These are phyloP conservation scores for Phytophthora fragariae DNA, from an alignment of 352 stramenopile species.

Conservation along the genomic window DNA sequence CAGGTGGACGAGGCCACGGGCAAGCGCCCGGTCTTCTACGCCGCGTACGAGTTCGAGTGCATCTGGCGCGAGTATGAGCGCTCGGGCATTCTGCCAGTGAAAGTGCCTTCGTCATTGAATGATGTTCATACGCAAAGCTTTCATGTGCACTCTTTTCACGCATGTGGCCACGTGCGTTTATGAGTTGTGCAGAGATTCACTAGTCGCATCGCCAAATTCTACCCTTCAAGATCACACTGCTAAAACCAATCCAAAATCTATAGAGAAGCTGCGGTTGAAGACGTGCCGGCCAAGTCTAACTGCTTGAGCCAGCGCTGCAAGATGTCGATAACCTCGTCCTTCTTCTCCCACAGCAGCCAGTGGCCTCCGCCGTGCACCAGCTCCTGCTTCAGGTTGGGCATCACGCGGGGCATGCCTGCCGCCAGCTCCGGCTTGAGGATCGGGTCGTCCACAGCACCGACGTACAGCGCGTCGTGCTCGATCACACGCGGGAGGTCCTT, in stretches of 20 bases:
- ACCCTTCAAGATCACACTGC: too few relatives aligned
- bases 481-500: slow-evolving; percentile 45
- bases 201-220: too few relatives aligned
- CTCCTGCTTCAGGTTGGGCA: slow-evolving; percentile 58
- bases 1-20: slow-evolving; percentile 68
- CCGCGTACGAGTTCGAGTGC: neutral
- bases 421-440: slow-evolving; percentile 64
- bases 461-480: slow-evolving; percentile 58
- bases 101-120: too few relatives aligned
- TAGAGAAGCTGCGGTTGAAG: slow-evolving; percentile 2
- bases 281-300: slow-evolving; percentile 16
- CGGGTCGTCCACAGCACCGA: slow-evolving; percentile 62
- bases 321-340: slow-evolving; percentile 48
- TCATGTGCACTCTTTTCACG: too few relatives aligned
- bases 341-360: slow-evolving; percentile 68
- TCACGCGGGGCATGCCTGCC: slow-evolving; percentile 51
- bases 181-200: too few relatives aligned
- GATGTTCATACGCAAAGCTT: too few relatives aligned
- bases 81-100: too few relatives aligned
- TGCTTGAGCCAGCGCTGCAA: slow-evolving; percentile 44
- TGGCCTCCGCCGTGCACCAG: slow-evolving; percentile 58
- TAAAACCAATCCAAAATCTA: neutral
- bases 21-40: slow-evolving; percentile 75
- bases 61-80: too few relatives aligned
- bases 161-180: too few relatives aligned